Conservation (phyloP, 75 land plant genomes). For the Isoetes taiwanensis region DNA sequence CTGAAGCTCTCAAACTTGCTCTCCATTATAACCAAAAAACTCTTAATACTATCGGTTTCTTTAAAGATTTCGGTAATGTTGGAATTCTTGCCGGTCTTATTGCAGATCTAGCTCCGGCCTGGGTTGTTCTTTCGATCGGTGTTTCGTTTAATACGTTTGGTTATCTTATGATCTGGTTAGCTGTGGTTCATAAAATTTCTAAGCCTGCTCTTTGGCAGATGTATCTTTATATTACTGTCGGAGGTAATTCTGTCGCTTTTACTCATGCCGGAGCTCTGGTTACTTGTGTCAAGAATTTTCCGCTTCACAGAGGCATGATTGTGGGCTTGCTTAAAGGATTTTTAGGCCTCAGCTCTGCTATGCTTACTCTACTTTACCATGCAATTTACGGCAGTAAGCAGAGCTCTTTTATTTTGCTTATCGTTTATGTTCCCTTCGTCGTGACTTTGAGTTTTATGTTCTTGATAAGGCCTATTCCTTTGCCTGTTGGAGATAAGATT, state of each 20-base stretch:
- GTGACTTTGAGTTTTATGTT: neutral
- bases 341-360: neutral
- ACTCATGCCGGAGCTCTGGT: neutral
- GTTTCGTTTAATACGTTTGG: neutral
- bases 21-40: constrained; percentile 2
- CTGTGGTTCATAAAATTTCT: neutral
- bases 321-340: constrained; percentile 1
- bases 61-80: constrained; percentile 3
- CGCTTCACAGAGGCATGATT: constrained; percentile 2
- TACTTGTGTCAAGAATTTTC: constrained; percentile 6
- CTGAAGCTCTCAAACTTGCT: neutral
- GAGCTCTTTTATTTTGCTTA: constrained; percentile 4
- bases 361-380: neutral
- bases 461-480: neutral
- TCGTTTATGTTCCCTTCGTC: neutral
- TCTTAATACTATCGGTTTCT: neutral
- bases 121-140: neutral
- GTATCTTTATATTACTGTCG: neutral
- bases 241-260: constrained; percentile 1
- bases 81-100: neutral
- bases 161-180: constrained; percentile 6
- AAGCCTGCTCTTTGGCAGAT: constrained; percentile 10
- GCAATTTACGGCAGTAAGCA: neutral
- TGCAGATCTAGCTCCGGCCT: neutral
- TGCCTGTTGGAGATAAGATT: neutral